Evolutionary conservation across 768 basidiomycete genomes (phyloP).

Genomic region (Arthromyces matolae): DNA sequence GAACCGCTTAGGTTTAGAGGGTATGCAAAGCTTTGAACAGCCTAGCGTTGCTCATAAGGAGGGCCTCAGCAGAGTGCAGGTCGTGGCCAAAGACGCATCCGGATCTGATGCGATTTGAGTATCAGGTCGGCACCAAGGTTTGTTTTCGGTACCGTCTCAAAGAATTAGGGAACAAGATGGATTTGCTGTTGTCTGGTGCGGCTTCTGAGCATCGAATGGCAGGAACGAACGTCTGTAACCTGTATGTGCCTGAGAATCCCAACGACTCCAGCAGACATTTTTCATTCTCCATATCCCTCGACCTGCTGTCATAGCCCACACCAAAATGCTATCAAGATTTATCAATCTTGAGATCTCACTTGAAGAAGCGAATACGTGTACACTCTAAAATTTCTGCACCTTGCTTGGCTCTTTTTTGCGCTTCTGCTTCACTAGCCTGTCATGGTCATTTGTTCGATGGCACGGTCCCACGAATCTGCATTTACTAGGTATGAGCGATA

Average conservation of each 20-base stretch:
- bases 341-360: not conserved
- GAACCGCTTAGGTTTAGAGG: constrained; percentile 85
- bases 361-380: constrained; percentile 5
- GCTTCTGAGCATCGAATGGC: too few relatives aligned
- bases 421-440: constrained; percentile 19
- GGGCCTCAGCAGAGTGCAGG: constrained; percentile 26
- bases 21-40: constrained; percentile 89
- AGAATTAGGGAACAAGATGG: constrained; percentile 3
- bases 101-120: constrained; percentile 2
- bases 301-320: not conserved
- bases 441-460: constrained; percentile 13
- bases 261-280: constrained; percentile 4
- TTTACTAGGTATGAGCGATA: not conserved
- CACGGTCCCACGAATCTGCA: not conserved
- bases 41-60: constrained; percentile 55
- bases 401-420: constrained; percentile 5
- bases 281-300: constrained; percentile 9
- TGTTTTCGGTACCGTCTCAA: constrained; percentile 15
- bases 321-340: not conserved
- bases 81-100: constrained; percentile 5
- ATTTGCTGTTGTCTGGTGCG: constrained; percentile 2
- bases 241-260: constrained; percentile 16
- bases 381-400: constrained; percentile 1
- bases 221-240: not conserved
- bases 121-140: constrained; percentile 6